Evolutionary conservation across 2,329 filamentous ascomycete genomes (phyloP), one percentile per base, ranked within the genome.

Genomic region (Penicillium nordicum): DNA sequence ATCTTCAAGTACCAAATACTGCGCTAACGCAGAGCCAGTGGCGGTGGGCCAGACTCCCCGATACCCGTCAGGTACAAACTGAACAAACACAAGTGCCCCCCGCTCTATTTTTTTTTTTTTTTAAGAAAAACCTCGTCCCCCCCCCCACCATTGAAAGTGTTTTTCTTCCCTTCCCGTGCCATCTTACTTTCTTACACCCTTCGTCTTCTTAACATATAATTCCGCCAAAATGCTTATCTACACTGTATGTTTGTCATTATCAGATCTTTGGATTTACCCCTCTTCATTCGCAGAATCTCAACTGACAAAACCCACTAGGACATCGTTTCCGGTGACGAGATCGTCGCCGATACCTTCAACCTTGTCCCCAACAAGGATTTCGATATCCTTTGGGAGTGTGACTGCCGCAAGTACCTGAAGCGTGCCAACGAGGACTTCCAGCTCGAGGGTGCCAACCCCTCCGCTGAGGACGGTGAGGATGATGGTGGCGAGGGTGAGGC

Each of bases 281-380:
- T 27, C 18, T 40, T 55, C 5, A 6, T 44, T 37, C n/a, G 18
- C 16, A 27, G 55, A 58, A 58, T 57, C 51, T 45, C n/a, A 54
- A 29, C 57, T 57, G 40, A 62, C 57, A 18, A 50, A 44, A 46
- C 49, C 40, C 48, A 18, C 59, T 71, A 99, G 94, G 94, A 99
- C 76, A 80, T 94, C 70, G 76, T 97, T 79, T 89, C 85, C 78
- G 90, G 81, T 66, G 93, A 97, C 81, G 94, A 99, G 88, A 84
- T 99, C 77, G 87, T 97, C 86, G 95, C 94, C 72, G 93, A 97
- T 81, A 94, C 89, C 68, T 97, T 88, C 82, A 82, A 92, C 68
- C 78, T 95, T 74, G 48, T 44, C 12, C 54, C 53, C 34, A 34
- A 46, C 50, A 91, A 90, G 81, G 82, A 88, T 21, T 89, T 92